Base-by-base conservation (phyloP, 305 asterid genomes). In the Fraxinus floribunda region DNA sequence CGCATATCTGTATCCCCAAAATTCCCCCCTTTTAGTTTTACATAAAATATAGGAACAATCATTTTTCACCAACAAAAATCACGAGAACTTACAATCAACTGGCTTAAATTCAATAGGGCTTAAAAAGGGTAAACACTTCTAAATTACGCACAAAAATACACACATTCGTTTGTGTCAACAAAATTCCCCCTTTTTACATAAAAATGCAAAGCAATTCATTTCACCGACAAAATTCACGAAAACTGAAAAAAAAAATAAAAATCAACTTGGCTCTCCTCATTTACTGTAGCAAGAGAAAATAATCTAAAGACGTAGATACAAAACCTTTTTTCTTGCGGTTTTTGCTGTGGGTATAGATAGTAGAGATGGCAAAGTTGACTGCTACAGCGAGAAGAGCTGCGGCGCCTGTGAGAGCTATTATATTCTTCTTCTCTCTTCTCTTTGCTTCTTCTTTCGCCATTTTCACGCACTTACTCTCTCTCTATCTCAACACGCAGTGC, bases 331-430 rank as follows among this genome's bases (percentile, higher is more conserved):
- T 92, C 78, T 83, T 94, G 85, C 90, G 93, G 81, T 85, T 94
- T 75, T 89, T 88, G 74, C 88, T 71, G 86, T 88, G 95, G 71
- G 87, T 57, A 70, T 85, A 88, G 83, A 93, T 81, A 34, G 93
- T 93, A 77, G 85, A 20, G 85, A 90, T 79, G 85, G 94, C 94
- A 76, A 93, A 89, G 91, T 88, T 94, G 91, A 92, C 91, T 36
- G 94, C 97, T 29, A 93, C 89, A 75, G 94, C 96, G n/a, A 91
- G 81, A 75, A 94, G 82, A 75, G 99, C 97, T 80, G 97, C 95
- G 74, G 92, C 97, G 20, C 97, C 99, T 78, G 98, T 93, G 82
- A 94, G 79, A 84, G 91, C 98, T 35, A 95, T 36, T 24, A 90
- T 79, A 55, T 85, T 88, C 87, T 81, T 81, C 85, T 89, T 88